These are phyloP conservation scores for Haplographium delicatum DNA, from an alignment of 495 filamentous ascomycete species.

Conservation along the genomic window DNA sequence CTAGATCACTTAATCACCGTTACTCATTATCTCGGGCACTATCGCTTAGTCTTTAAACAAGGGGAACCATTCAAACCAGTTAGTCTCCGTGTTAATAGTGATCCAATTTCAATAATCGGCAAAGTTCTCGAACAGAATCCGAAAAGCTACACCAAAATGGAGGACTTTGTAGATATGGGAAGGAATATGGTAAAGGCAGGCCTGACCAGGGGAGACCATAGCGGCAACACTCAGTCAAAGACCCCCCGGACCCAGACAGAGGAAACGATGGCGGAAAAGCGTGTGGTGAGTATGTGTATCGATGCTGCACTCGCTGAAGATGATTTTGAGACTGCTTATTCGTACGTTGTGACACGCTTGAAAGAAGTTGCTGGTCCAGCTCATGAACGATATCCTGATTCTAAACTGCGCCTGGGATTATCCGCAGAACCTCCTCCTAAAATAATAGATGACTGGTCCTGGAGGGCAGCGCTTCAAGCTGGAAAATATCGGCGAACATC, in stretches of 20 bases:
- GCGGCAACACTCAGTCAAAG: constrained; percentile 9
- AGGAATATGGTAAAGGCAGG: constrained; percentile 70
- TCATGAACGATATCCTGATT: constrained; percentile 36
- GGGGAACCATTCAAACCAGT: constrained; percentile 91
- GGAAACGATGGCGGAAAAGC: constrained; percentile 44
- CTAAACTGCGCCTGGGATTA: constrained; percentile 8
- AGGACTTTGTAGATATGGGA: constrained; percentile 76
- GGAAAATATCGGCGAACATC: constrained; percentile 65
- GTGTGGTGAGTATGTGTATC: constrained; percentile 84
- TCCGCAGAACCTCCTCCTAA: constrained; percentile 19
- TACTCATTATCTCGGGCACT: constrained; percentile 82
- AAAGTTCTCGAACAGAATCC: constrained; percentile 86
- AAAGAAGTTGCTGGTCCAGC: constrained; percentile 21
- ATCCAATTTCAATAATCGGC: constrained; percentile 77
- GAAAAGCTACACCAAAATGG: constrained; percentile 78
- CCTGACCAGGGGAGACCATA: constrained; percentile 31
- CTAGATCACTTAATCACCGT: constrained; percentile 70
- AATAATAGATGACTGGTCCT: constrained; percentile 71
- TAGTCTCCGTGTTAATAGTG: constrained; percentile 76
- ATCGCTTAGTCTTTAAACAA: constrained; percentile 83
- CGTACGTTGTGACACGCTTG: constrained; percentile 75
- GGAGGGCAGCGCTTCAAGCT: constrained; percentile 87
- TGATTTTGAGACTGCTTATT: constrained; percentile 97
- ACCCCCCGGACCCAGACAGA: constrained; percentile 28
- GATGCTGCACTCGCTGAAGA: constrained; percentile 78